Base-by-base conservation (phyloP, 768 basidiomycete genomes). In the Hortiboletus flavorubellus region DNA sequence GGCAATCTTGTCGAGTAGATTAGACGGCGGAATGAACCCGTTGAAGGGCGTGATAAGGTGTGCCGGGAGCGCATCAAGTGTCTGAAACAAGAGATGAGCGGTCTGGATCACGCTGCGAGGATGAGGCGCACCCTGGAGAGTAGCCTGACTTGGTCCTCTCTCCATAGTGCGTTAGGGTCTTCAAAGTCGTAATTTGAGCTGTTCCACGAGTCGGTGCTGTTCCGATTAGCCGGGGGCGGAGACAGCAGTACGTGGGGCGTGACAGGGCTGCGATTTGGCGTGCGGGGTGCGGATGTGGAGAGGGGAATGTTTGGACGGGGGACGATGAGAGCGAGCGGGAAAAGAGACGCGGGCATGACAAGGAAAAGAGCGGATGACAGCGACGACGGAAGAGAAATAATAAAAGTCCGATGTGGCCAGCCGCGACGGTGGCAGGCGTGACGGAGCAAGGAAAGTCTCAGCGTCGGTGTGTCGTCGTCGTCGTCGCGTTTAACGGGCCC, bases 11-110 rank as follows among this genome's bases (percentile, higher is more conserved):
- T 93, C 90, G 55, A 93, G 83, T 21, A 93, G 80, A 68, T 93
- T 93, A 14, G 88, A 84, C 33, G 91, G 91, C 1, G 91, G 91
- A 18, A 93, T 81, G 43, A 85, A 79, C 31, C 91, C 91, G 59
- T 87, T 85, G 78, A 91, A 93, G 51, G 91, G 91, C 15, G 91
- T 93, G 68, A 90, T 77, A n/a, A 93, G 81, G 63, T 92, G 89
- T 7, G 85, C 75, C 10, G 91, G 91, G 55, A 92, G 82, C 42
- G 86, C 86, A 66, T 93, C 91, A 10, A 93, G 79, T 15, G 91
- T 91, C 91, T 68, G 1, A 10, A 37, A 46, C 21, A 51, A 31
- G 59, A 56, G 2, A 58, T 49, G 53, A 67, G 58, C 29, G 23
- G 2, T 0, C 2, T 26, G 39, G 54, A 55, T 14, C 49, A n/a